Evolutionary conservation across 176 grass and related monocot genomes (phyloP).

Genomic region (Calamus simplicifolius): DNA sequence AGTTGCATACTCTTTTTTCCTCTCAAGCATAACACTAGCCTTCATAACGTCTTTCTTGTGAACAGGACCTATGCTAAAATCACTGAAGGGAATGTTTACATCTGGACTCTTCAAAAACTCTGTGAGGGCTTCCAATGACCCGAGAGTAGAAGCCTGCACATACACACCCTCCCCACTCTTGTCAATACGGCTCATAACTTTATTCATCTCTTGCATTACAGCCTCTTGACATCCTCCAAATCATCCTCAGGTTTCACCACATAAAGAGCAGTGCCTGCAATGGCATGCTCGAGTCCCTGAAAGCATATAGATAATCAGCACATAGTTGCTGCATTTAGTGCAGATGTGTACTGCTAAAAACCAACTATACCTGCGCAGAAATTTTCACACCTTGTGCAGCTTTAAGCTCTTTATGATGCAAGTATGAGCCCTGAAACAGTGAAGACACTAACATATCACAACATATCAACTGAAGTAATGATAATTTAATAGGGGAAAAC

Average conservation of each 20-base stretch:
- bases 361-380: slow-evolving; percentile 65
- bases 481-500: not conserved
- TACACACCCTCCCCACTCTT: slow-evolving; percentile 86
- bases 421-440: slow-evolving; percentile 56
- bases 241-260: slow-evolving; percentile 49
- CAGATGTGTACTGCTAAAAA: not conserved
- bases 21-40: slow-evolving; percentile 94
- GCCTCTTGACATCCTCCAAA: slow-evolving; percentile 60
- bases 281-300: slow-evolving; percentile 86
- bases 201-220: slow-evolving; percentile 80
- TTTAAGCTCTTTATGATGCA: slow-evolving; percentile 86
- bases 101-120: slow-evolving; percentile 79
- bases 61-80: slow-evolving; percentile 90
- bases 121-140: slow-evolving; percentile 77
- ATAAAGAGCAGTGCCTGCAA: slow-evolving; percentile 85
- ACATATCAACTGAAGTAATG: not conserved
- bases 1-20: slow-evolving; percentile 87
- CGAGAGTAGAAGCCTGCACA: slow-evolving; percentile 86
- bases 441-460: not conserved
- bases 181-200: slow-evolving; percentile 68
- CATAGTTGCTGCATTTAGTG: not conserved
- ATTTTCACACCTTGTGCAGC: slow-evolving; percentile 94
- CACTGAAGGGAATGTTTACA: slow-evolving; percentile 81
- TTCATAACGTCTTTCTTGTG: slow-evolving; percentile 99
- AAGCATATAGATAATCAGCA: slow-evolving; percentile 10